phyloP scores from a whole-genome alignment of 768 basidiomycete genomes.

The Pholiota conissans region DNA sequence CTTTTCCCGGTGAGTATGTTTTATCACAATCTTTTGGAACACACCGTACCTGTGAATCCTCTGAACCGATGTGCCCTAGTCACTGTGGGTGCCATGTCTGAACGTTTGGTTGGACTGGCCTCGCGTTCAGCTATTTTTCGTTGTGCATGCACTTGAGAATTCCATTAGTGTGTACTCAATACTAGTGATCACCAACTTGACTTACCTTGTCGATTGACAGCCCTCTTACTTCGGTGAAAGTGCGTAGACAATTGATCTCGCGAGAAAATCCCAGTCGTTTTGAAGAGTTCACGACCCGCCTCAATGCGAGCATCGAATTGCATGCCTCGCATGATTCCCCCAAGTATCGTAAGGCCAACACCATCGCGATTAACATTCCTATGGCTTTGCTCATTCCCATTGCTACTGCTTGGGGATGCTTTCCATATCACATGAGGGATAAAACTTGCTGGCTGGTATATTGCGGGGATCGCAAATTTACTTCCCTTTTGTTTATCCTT shows the following conservation, averaged over 20 bases:
- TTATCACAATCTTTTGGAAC: no score
- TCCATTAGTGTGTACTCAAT: no score
- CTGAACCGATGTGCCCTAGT: no score
- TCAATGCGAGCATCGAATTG: slow-evolving; percentile 17
- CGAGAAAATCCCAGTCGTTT: neutral
- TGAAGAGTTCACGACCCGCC: neutral
- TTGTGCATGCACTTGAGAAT: no score
- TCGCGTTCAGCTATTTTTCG: no score
- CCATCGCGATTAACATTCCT: slow-evolving; percentile 24
- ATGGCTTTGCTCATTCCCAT: slow-evolving; percentile 25
- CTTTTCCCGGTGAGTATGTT: no score
- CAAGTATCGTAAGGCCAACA: slow-evolving; percentile 22
- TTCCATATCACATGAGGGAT: slow-evolving; percentile 27
- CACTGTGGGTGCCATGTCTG: no score
- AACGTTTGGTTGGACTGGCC: no score
- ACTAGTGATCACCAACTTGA: no score
- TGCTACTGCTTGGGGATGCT: slow-evolving; percentile 19
- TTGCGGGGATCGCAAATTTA: slow-evolving; percentile 22
- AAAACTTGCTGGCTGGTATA: slow-evolving; percentile 25
- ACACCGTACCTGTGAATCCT: no score
- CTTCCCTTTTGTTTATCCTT: slow-evolving; percentile 20
- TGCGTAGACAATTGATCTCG: slow-evolving; percentile 4
- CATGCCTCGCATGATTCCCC: slow-evolving; percentile 24
- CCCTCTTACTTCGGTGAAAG: neutral
- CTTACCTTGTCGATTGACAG: slow-evolving; percentile 1